Percentiles rank a stretch among this genome's conserved stretches.
These are phyloP conservation scores for Colletotrichum simmondsii DNA, from an alignment of 2,329 filamentous ascomycete species.

Conservation along the genomic window DNA sequence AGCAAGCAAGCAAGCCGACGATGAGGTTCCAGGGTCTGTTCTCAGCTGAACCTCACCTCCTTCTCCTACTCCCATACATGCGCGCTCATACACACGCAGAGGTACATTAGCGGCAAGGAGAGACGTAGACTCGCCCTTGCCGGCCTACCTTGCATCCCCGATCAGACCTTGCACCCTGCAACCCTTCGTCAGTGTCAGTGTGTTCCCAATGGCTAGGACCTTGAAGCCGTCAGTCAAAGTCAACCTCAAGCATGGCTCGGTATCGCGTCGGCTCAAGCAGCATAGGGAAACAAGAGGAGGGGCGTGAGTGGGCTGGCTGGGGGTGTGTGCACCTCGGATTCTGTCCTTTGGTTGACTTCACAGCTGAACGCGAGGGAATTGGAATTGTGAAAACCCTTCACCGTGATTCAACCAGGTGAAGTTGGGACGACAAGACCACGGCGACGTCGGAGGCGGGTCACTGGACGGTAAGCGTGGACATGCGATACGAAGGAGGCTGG, in stretches of 20 bases:
- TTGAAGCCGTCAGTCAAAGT: conserved; percentile 23
- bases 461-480: not conserved
- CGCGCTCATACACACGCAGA: not conserved
- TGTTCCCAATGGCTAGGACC: conserved; percentile 25
- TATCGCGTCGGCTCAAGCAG: conserved; percentile 20
- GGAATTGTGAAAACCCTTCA: not conserved
- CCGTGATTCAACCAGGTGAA: not conserved
- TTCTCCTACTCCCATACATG: not conserved
- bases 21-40: conserved; percentile 25
- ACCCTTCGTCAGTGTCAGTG: conserved; percentile 21
- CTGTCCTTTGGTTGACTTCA: not conserved
- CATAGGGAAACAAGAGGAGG: conserved; percentile 5
- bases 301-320: conserved; percentile 3
- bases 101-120: not conserved
- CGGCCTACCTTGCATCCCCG: conserved; percentile 23
- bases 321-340: conserved; percentile 6
- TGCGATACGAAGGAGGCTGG: not conserved
- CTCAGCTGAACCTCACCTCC: conserved; percentile 25
- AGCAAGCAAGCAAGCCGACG: not conserved
- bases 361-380: not conserved
- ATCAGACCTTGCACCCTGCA: conserved; percentile 22
- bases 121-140: not conserved
- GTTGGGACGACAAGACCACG: not conserved
- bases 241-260: conserved; percentile 30
- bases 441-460: conserved; percentile 15